Conservation (phyloP, 2,329 filamentous ascomycete genomes). For the Colletotrichum liaoningense region DNA sequence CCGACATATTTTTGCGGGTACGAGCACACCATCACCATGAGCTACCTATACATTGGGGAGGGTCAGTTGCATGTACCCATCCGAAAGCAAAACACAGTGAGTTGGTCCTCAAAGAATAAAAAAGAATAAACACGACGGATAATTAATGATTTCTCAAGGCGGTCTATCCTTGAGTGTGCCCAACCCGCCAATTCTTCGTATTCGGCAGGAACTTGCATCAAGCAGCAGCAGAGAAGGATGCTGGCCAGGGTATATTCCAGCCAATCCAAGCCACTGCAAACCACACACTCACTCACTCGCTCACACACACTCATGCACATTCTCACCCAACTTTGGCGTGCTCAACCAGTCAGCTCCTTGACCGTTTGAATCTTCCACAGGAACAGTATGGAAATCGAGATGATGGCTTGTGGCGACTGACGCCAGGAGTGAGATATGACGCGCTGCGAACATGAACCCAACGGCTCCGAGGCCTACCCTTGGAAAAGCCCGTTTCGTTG, state of each 20-base stretch:
- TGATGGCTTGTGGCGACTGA: neutral
- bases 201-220: slow-evolving; percentile 25
- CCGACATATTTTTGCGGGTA: neutral
- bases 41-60: no score
- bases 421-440: slow-evolving; percentile 7
- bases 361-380: slow-evolving; percentile 10
- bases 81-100: no score
- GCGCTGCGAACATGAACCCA: neutral
- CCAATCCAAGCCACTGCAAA: slow-evolving; percentile 9
- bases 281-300: slow-evolving; percentile 6
- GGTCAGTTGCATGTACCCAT: neutral
- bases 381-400: slow-evolving; percentile 4
- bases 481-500: neutral
- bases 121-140: no score
- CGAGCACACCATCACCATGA: neutral
- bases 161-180: neutral
- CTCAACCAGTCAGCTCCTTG: neutral
- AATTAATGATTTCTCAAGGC: no score
- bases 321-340: neutral
- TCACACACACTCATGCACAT: neutral
- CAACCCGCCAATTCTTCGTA: slow-evolving; percentile 35
- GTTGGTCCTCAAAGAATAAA: no score
- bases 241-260: neutral
- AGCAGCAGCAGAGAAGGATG: slow-evolving; percentile 11
- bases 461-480: neutral